A percentile compares a stretch with the other conserved stretches of the same genome.
These are phyloP conservation scores for Fusarium napiforme DNA, from an alignment of 2,329 filamentous ascomycete species.

Conservation along the genomic window DNA sequence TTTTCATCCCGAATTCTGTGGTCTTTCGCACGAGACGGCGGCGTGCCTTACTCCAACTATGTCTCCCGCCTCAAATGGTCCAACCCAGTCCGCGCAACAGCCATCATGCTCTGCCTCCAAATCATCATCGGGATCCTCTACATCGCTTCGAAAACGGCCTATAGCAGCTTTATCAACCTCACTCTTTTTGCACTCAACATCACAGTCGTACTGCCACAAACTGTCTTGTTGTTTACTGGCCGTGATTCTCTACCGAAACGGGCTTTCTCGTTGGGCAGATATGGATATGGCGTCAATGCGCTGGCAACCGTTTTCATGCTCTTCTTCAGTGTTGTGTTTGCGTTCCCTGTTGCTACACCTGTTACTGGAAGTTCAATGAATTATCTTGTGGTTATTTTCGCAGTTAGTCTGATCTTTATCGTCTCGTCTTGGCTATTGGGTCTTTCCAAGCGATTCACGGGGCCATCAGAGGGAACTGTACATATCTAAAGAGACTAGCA, in stretches of 20 bases:
- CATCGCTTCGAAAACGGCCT: neutral
- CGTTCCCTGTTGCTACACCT: neutral
- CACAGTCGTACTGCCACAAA: neutral
- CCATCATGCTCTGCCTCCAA: neutral
- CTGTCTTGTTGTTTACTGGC: neutral
- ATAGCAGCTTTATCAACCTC: neutral
- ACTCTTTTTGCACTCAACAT: neutral
- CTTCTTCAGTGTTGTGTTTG: rapidly evolving
- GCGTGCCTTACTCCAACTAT: rapidly evolving
- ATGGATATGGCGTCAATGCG: neutral
- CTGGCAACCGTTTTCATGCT: neutral
- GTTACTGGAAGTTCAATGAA: neutral
- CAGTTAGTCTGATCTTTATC: neutral
- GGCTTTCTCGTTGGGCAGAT: neutral
- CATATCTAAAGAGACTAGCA: neutral
- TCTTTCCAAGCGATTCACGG: neutral
- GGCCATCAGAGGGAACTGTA: neutral
- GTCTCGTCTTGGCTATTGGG: neutral
- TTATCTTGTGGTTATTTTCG: neutral
- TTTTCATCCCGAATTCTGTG: neutral
- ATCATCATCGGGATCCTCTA: neutral
- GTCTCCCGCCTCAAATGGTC: neutral
- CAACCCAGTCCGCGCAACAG: neutral
- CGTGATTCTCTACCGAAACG: neutral
- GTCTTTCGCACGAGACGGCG: neutral